A percentile compares a stretch with the other conserved stretches of the same genome.
Conservation (phyloP, 2,329 filamentous ascomycete species). For the Metarhizium album region DNA sequence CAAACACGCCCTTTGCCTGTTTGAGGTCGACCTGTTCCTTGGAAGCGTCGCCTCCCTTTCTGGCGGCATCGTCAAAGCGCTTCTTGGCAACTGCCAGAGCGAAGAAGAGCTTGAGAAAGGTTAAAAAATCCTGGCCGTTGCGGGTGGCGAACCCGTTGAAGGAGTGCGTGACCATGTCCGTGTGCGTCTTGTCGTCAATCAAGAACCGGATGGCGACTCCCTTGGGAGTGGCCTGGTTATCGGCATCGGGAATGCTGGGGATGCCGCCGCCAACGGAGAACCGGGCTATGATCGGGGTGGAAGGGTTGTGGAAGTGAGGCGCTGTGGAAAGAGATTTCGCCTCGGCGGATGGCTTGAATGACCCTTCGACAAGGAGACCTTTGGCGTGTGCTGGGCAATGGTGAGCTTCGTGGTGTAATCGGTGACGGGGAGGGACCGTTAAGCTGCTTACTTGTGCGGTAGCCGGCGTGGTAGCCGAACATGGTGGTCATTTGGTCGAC, state of each 20-base stretch:
- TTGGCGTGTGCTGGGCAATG: slow-evolving; percentile 2
- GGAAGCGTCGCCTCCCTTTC: background rate
- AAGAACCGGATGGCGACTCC: background rate
- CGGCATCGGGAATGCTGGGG: slow-evolving; percentile 1
- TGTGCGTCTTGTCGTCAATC: background rate
- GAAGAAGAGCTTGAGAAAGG: background rate
- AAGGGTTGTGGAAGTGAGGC: slow-evolving; percentile 4
- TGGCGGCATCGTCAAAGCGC: background rate
- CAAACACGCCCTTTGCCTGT: background rate
- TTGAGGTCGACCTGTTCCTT: background rate
- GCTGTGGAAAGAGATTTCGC: slow-evolving; percentile 4
- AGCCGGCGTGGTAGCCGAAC: background rate
- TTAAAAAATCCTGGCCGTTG: background rate
- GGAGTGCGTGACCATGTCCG: background rate
- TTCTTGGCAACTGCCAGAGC: background rate
- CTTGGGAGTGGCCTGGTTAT: background rate
- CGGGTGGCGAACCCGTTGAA: background rate
- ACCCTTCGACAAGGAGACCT: slow-evolving; percentile 5
- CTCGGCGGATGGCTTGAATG: slow-evolving; percentile 10
- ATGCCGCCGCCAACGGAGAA: slow-evolving; percentile 4
- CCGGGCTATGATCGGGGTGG: slow-evolving; percentile 4
- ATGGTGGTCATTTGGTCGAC: background rate
- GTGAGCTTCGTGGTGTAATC: background rate
- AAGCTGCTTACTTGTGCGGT: background rate
- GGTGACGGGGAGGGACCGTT: background rate